Evolutionary conservation across 345 rosid genomes (phyloP), one percentile per base, ranked within the genome.

Genomic region (Trapa incisa): DNA sequence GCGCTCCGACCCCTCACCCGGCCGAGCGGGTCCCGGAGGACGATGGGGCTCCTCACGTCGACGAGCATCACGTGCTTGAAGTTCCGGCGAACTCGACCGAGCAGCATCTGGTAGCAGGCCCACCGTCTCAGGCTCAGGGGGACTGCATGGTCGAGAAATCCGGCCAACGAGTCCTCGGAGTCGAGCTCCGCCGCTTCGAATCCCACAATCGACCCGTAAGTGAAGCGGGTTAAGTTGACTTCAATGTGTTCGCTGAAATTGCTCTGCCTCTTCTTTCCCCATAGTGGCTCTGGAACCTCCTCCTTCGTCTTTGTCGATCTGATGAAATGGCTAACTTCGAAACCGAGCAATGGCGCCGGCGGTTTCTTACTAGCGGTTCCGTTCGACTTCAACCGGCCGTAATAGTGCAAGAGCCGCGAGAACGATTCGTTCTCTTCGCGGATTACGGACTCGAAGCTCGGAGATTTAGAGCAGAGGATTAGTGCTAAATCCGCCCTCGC

Each of bases 81-180:
- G 72, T 76, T 87, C 43, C 90, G 84, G 67, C 92, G 71, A 53
- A 94, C 74, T 42, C 96, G 94, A 1, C 97, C 99, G 0, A 94
- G 81, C 1, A 94, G 75, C 96, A 94, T 88, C 36, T 96, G 90
- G 43, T 88, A 93, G 75, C 92, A 83, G 6, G 96, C 97, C 97
- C 98, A 93, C 65, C 98, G 73, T 57, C 87, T 72, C 70, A 94
- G 61, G 71, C 83, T 79, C 76, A 91, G 74, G 0, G 95, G 95
- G 42, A 87, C 87, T 22, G 29, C 29, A 52, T 82, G 84, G 42
- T 87, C 86, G 50, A 94, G 39, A 37, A 94, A 94, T 54, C 97
- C 99, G 9, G 89, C 72, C 0, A 94, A 80, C 64, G 99, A 86
- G 82, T 84, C 80, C 76, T 94, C 97, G 29, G 97, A 89, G 78